Base-by-base conservation (phyloP, 1,284 basidiomycete species). In the Cerrena zonata region DNA sequence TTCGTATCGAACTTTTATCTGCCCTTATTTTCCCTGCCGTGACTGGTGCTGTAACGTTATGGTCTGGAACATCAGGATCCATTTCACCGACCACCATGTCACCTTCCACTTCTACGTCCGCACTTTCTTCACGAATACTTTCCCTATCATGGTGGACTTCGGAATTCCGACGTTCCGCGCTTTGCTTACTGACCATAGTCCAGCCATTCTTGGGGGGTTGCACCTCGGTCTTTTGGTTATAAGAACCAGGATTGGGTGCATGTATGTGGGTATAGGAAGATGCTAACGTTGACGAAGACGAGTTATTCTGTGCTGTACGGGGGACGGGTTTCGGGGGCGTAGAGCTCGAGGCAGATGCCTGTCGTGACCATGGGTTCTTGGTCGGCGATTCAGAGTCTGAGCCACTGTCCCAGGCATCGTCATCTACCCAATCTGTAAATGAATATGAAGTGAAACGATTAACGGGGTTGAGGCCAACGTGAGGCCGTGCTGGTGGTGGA, bases 381-480 rank as follows among this genome's bases (percentile, higher is more conserved):
- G 73, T 71, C 7, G 79, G 77, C 39, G 82, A 81, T 65, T 92
- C 91, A 42, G 84, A 83, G 68, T 93, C 91, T 2, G 90, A 92
- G 50, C 78, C 78, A 58, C 85, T 88, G 71, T 94, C 91, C 91
- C 91, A 94, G 42, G 84, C 90, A 65, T 94, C 91, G 58, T 94
- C 91, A 64, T 90, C 87, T 11, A 71, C 84, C 86, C 87, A 86
- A 51, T 88, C 83, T 53, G 64, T 62, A 23, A 50, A 61, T 11
- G 65, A 60, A 55, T 74, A 69, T 52, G 68, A 58, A 39, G 72
- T 64, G 60, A 77, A 79, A 61, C 77, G 76, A 58, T 68, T 58
- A 13, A 79, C 75, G 3, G 82, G 72, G 54, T 79, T 77, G 44
- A 88, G 71, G 45, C 76, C 82, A 54, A 86, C 79, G 67, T 90